Base-by-base conservation (phyloP, 2,329 filamentous ascomycete species). In the Phoma sp. region DNA sequence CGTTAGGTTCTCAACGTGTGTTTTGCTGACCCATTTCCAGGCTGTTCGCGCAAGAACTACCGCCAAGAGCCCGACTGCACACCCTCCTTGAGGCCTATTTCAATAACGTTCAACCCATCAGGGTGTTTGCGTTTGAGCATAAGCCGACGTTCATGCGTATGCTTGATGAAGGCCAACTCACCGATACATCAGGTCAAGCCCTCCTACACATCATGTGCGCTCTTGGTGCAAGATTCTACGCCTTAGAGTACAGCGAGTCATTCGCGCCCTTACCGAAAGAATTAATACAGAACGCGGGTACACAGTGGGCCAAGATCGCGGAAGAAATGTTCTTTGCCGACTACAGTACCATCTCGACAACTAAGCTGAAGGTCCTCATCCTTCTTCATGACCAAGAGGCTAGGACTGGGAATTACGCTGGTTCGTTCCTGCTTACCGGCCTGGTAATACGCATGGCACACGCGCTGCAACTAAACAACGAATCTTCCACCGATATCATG, bases 291-390 rank as follows among this genome's bases (percentile, higher is more conserved):
- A 62, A 62, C 17, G 70, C 69, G 21, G 70, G 70, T 25, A 68
- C 60, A n/a, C 70, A 72, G 21, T 72, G 70, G 70, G 70, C 70
- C 2, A 72, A 72, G 48, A 59, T 55, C 7, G 70, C 68, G 0
- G 69, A 72, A 55, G 66, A 70, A 36, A 67, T 70, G 64, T 71
- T 71, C 47, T 71, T 72, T 25, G 62, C 70, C 4, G 70, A 72
- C 41, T 72, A 72, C 53, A 71, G 70, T 43, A 68, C 66, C 13
- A 72, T 72, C 3, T 71, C 68, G 1, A 67, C 68, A 4, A 69
- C 64, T 4, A 71, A 71, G 50, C 54, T 71, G 10, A 71, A 72
- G 32, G 69, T 70, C 0, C 51, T 72, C 8, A 62, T 72, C 3
- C 55, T 72, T 1, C 67, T 72, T 10, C 68, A 72, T 29, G 70